These are phyloP conservation scores for Rhynchospora pubera DNA, from an alignment of 176 grass and related monocot genomes.

Conservation along the genomic window DNA sequence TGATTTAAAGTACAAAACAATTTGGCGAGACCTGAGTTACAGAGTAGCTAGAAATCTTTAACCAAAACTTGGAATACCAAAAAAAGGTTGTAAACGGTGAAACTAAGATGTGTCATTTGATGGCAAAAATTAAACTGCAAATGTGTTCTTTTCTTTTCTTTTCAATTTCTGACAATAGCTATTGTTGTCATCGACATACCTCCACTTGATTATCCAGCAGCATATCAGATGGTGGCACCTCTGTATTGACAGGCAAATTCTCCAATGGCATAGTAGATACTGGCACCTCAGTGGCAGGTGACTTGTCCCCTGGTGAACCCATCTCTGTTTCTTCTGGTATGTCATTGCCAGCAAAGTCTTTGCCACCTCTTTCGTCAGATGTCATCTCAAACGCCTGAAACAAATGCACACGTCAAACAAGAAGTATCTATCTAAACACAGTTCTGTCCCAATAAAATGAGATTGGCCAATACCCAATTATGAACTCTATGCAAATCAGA, in stretches of 20 bases:
- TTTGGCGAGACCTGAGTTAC: neutral
- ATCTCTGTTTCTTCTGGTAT: neutral
- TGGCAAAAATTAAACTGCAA: neutral
- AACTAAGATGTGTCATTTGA: neutral
- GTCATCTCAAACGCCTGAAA: constrained; percentile 5
- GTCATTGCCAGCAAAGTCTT: neutral
- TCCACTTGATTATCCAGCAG: neutral
- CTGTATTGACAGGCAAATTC: neutral
- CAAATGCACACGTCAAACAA: neutral
- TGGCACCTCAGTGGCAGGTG: neutral
- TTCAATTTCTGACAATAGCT: neutral
- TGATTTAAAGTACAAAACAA: neutral
- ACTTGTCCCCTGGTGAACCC: neutral
- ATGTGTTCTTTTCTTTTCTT: neutral
- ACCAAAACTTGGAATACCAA: neutral
- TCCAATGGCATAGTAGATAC: neutral
- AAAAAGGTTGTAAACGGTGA: neutral
- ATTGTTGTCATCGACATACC: neutral
- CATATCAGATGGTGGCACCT: neutral
- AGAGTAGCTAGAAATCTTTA: neutral
- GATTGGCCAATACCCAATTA: neutral
- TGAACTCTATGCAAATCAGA: neutral
- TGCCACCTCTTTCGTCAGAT: neutral
- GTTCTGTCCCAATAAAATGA: neutral
- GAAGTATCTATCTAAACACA: neutral